phyloP scores from a whole-genome alignment of 2,329 filamentous ascomycete species.

The Penicillium sp. region DNA sequence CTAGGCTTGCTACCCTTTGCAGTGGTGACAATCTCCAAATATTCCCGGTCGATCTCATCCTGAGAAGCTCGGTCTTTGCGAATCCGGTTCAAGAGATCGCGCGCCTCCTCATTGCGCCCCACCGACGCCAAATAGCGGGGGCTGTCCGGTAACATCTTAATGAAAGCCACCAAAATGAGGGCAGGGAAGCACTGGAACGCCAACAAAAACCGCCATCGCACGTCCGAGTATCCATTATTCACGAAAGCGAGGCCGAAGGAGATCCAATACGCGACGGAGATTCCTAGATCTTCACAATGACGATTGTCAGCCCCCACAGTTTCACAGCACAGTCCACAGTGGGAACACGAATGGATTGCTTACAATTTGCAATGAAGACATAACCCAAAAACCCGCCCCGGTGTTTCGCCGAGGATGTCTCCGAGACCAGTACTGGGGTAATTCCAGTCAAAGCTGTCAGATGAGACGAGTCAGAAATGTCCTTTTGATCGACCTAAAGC shows the following conservation, averaged over 20 bases:
- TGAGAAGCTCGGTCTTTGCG: constrained; percentile 20
- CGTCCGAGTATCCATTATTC: constrained; percentile 34
- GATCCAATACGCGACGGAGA: constrained; percentile 43
- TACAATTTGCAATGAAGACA: constrained; percentile 55
- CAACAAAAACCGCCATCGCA: constrained; percentile 37
- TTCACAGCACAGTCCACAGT: background rate
- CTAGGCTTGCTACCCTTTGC: constrained; percentile 33
- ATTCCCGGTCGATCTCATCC: constrained; percentile 35
- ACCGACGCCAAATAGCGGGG: constrained; percentile 35
- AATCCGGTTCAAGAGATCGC: constrained; percentile 47
- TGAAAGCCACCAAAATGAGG: constrained; percentile 25
- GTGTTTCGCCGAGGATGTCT: constrained; percentile 50
- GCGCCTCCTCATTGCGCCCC: constrained; percentile 49
- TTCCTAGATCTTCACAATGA: constrained; percentile 45
- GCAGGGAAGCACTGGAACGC: constrained; percentile 39
- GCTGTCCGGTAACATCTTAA: constrained; percentile 37
- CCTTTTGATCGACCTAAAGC: constrained; percentile 4
- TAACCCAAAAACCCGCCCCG: constrained; percentile 51
- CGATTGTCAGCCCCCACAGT: constrained; percentile 2
- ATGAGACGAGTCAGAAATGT: constrained; percentile 11
- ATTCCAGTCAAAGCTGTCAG: constrained; percentile 48
- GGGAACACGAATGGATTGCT: constrained; percentile 1
- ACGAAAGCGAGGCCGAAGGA: constrained; percentile 39
- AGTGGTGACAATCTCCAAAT: constrained; percentile 37
- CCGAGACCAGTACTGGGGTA: constrained; percentile 52